Evolutionary conservation across 78 protist genomes (phyloP).

Genomic region (Anaeramoeba ignava): DNA sequence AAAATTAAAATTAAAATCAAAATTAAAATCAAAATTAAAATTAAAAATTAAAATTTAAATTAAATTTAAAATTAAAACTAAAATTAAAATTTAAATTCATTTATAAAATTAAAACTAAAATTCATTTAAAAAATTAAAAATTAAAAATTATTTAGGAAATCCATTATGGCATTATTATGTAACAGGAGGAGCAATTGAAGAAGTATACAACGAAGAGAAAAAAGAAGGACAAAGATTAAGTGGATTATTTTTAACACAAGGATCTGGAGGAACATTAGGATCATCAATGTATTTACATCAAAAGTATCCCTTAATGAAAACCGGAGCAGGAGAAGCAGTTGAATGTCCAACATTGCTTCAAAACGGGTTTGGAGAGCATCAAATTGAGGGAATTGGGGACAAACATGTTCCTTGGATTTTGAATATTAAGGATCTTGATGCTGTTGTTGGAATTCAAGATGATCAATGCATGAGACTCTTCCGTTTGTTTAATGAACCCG

Average conservation of each 20-base stretch:
- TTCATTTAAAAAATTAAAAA: no score
- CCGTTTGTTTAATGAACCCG: conserved; percentile 20
- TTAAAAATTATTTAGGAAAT: conserved; percentile 12
- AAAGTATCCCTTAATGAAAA: conserved; percentile 9
- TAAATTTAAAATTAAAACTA: no score
- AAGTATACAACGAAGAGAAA: conserved; percentile 6
- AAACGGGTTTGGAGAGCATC: conserved; percentile 37
- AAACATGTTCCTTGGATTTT: conserved; percentile 41
- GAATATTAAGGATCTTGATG: conserved; percentile 17
- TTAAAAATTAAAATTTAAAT: no score
- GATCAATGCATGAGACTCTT: background rate
- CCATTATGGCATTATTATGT: conserved; percentile 27
- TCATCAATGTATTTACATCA: conserved; percentile 29
- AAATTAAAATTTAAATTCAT: no score
- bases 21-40: no score
- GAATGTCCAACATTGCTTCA: conserved; percentile 36
- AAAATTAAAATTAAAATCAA: no score
- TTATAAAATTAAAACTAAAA: no score
- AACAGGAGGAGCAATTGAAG: conserved; percentile 33
- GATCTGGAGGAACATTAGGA: conserved; percentile 40
- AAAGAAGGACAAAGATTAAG: background rate
- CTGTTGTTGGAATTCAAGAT: conserved; percentile 23
- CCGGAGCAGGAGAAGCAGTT: conserved; percentile 29
- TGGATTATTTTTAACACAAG: conserved; percentile 19
- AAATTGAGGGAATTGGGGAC: conserved; percentile 44